These are phyloP conservation scores for Termitomyces sp. DNA, from an alignment of 768 basidiomycete species.

Conservation along the genomic window DNA sequence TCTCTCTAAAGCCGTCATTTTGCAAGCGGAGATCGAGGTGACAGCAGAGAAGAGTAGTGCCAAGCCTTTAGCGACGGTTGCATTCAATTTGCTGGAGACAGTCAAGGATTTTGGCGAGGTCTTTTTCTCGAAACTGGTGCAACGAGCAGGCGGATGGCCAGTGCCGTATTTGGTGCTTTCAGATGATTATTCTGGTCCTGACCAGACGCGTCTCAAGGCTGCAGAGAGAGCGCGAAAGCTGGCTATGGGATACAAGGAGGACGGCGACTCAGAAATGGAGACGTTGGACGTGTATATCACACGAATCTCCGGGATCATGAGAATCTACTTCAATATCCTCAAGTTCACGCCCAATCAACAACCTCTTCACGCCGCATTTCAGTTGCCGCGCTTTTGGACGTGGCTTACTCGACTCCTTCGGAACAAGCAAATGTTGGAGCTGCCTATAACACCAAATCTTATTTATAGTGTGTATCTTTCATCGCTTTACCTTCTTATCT, in stretches of 20 bases:
- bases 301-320: conserved; percentile 73
- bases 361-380: conserved; percentile 50
- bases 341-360: conserved; percentile 30
- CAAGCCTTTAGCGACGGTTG: conserved; percentile 72
- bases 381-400: conserved; percentile 60
- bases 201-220: conserved; percentile 37
- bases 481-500: conserved; percentile 1
- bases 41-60: conserved; percentile 84
- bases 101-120: conserved; percentile 61
- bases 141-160: conserved; percentile 86
- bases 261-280: conserved; percentile 42
- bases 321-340: conserved; percentile 81
- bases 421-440: conserved; percentile 44
- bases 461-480: conserved; percentile 50
- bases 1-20: conserved; percentile 81
- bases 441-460: conserved; percentile 58
- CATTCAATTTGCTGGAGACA: conserved; percentile 60
- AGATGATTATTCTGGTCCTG: conserved; percentile 40
- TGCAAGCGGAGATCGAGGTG: conserved; percentile 93
- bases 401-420: conserved; percentile 64
- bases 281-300: conserved; percentile 51
- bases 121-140: conserved; percentile 80
- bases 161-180: conserved; percentile 59
- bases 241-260: conserved; percentile 53
- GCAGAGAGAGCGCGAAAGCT: conserved; percentile 33